Evolutionary conservation across 139 green algal genomes (phyloP), one percentile per base, ranked within the genome.

Genomic region (Mychonastes homosphaera): DNA sequence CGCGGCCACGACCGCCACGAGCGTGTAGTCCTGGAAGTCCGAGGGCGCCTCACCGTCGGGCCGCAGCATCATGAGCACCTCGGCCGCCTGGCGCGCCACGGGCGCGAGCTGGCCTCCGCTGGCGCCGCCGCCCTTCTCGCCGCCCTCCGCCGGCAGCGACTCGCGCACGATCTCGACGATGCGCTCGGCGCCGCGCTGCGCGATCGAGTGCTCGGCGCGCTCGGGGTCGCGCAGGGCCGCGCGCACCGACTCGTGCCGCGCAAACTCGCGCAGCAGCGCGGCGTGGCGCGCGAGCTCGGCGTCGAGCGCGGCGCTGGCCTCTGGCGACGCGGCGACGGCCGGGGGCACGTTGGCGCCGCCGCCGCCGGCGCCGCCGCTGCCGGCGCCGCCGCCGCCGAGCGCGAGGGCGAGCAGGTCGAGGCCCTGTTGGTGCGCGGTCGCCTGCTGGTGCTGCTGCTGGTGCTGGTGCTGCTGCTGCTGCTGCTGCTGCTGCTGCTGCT

Each of bases 1-100:
- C 47, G 87, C 80, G 9, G 79, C 83, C 21, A 82, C 68, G 7
- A 91, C 53, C 4, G 85, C 80, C 21, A 93, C 74, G 49, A 93
- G 61, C 4, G 81, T 89, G 73, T 93, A 91, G 65, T 91, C 84
- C 67, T 82, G 78, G 76, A 93, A 93, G 65, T 91, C 83, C 30
- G 58, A 79, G 44, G 84, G 73, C 1, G 73, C 60, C 68, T 91
- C 83, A 2, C 66, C 52, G 30, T 81, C 63, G 9, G 58, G 59
- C 13, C 5, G 69, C 80, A 88, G 87, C 63, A 90, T 83, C 40
- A 93, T 62, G 59, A 93, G 70, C 44, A 93, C 85, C 72, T 91
- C 71, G 2, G 83, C 83, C 12, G 79, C 77, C 74, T 87, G 76
- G 43, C 72, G 49, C 33, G 41, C 30, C 60, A 63, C 56, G 54